phyloP scores from a whole-genome alignment of 192 early-diverging fungal genomes.

The Entomortierella parvispora region DNA sequence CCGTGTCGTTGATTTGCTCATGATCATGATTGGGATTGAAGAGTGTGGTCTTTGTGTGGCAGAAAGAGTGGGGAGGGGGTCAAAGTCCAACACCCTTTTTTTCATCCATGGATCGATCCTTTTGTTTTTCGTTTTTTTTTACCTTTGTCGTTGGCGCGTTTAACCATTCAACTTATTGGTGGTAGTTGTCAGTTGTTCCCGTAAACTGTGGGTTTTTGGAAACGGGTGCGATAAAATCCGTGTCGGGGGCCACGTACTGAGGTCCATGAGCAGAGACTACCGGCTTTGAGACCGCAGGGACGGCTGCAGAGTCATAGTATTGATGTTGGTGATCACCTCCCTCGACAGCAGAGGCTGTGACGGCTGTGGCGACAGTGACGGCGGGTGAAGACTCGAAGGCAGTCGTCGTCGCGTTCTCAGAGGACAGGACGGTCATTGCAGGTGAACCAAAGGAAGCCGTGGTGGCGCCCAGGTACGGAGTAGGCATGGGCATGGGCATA shows the following conservation, averaged over 20 bases:
- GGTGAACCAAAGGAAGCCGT: constrained; percentile 5
- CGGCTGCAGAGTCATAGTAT: too few relatives aligned
- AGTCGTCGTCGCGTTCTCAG: constrained; percentile 3
- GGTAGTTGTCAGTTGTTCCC: neutral
- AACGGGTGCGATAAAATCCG: neutral
- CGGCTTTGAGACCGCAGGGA: neutral
- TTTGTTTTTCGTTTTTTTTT: neutral
- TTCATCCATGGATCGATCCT: too few relatives aligned
- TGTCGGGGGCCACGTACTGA: constrained; percentile 2
- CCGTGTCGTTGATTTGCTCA: too few relatives aligned
- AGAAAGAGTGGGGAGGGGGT: too few relatives aligned
- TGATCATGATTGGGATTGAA: too few relatives aligned
- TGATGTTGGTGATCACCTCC: too few relatives aligned
- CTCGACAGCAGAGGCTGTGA: too few relatives aligned
- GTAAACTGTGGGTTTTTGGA: constrained; percentile 35
- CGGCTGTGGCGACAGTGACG: neutral
- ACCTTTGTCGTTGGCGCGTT: neutral
- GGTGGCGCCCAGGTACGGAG: constrained; percentile 5
- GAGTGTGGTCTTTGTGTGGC: too few relatives aligned
- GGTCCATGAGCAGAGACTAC: constrained; percentile 16
- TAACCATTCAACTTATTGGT: neutral
- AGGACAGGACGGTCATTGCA: constrained; percentile 4
- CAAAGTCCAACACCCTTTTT: too few relatives aligned
- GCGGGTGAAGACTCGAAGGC: constrained; percentile 14
- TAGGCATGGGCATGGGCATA: constrained; percentile 31